Percentiles rank a stretch among this genome's conserved stretches.
These are phyloP conservation scores for Botrytis porri DNA, from an alignment of 2,329 filamentous ascomycete species.

Conservation along the genomic window DNA sequence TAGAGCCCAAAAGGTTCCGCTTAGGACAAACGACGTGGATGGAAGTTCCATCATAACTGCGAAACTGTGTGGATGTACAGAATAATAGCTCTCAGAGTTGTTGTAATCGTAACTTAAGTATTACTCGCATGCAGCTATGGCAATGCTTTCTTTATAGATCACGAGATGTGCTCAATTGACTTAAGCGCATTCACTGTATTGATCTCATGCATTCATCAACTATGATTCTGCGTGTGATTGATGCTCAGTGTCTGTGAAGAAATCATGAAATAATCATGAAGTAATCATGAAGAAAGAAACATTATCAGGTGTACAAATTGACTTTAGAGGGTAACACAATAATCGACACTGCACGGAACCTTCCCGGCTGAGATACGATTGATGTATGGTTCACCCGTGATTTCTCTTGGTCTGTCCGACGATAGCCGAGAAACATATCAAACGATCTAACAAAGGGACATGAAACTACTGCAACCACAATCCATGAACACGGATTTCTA, in stretches of 20 bases:
- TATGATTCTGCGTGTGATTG: not conserved
- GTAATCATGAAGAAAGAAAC: not conserved
- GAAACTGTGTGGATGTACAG: not conserved
- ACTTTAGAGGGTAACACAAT: not conserved
- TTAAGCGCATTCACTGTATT: not conserved
- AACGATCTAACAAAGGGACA: not conserved
- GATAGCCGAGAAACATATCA: not conserved
- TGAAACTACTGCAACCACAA: not conserved
- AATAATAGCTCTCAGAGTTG: not conserved
- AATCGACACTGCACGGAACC: not conserved
- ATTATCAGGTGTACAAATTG: not conserved
- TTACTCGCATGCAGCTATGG: not conserved
- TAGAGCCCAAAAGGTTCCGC: not conserved
- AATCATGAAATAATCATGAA: not conserved
- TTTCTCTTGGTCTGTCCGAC: not conserved
- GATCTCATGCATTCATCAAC: slow-evolving; percentile 2
- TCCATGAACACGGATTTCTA: not conserved
- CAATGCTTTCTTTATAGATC: not conserved
- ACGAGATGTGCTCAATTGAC: not conserved
- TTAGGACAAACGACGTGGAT: not conserved
- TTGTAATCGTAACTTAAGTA: not conserved
- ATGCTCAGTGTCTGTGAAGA: not conserved
- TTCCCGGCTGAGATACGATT: not conserved
- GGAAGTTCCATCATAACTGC: not conserved
- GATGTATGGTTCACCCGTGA: not conserved